Base-by-base conservation (phyloP, 148 eudicot genomes). In the Limonium bicolor region DNA sequence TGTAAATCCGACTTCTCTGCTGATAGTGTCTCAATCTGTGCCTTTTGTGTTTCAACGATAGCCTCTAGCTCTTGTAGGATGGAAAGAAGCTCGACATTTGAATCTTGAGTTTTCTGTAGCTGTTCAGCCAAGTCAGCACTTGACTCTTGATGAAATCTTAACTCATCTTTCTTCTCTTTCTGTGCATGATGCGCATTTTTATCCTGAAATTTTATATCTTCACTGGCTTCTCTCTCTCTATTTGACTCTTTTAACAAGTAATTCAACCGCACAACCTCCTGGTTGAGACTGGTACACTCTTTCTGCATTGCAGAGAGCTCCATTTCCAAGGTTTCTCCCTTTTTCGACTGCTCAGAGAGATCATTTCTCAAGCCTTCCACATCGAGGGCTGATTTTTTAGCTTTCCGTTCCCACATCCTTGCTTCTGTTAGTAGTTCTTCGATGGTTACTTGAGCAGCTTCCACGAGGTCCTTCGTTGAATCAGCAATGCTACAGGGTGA, bases 1-100 rank as follows among this genome's bases (percentile, higher is more conserved):
- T 50, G 51, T 26, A 67, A 41, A 49, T 68, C 65, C 44, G 20
- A 24, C n/a, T 64, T 53, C 27, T 62, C 55, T 23, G 71, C 53
- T 27, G 88, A 72, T 48, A 88, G 77, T 40, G 62, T 62, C 47
- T 74, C 74, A 40, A 84, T 84, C 54, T 88, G 94, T 24, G 36
- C 54, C 53, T 66, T 88, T 67, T 88, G 97, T 21, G 67, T 50
- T 59, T 88, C 97, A 35, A 80, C 54, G 7, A 72, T 75, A 27
- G 70, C 77, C 63, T 88, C 97, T 44, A 88, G 69, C 65, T 88
- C 97, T 61, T 77, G 84, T 54, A 88, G 79, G 60, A 88, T 58
- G 53, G 75, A 66, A 42, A 84, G 62, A 46, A 88, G 92, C 60
- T 88, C 92, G 36, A 84, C 47, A 49, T 80, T 88, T 14, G 95